A percentile compares a stretch with the other conserved stretches of the same genome.
Conservation (phyloP, 257 asterid genomes). For the Lycium barbarum region DNA sequence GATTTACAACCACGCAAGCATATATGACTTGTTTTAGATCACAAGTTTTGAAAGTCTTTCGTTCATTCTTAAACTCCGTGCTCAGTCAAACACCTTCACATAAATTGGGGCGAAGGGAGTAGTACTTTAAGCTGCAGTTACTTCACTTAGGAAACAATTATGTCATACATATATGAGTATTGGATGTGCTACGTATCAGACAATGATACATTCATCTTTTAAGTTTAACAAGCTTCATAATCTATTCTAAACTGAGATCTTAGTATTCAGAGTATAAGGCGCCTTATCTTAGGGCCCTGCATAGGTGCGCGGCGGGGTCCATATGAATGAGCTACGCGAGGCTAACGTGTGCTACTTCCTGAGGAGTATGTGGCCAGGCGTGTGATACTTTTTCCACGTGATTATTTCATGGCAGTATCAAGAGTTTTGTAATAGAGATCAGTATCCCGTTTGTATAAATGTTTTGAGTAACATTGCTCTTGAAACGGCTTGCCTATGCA, state of each 20-base stretch:
- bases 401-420: not conserved
- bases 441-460: too few relatives aligned
- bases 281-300: not conserved
- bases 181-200: not conserved
- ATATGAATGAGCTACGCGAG: not conserved
- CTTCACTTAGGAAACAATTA: not conserved
- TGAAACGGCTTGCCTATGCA: slow-evolving; percentile 18
- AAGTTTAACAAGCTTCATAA: not conserved
- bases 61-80: too few relatives aligned
- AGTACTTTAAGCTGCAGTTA: not conserved
- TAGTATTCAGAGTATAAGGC: not conserved
- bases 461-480: not conserved
- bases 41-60: too few relatives aligned
- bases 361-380: not conserved
- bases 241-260: not conserved
- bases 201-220: not conserved
- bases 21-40: too few relatives aligned
- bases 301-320: not conserved
- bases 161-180: not conserved
- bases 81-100: too few relatives aligned
- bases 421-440: not conserved
- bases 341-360: not conserved
- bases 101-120: not conserved
- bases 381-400: not conserved
- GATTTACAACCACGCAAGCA: too few relatives aligned